Percentiles rank a stretch among this genome's conserved stretches.
Conservation (phyloP, 176 grass and related monocot genomes). For the Carex myosuroides region DNA sequence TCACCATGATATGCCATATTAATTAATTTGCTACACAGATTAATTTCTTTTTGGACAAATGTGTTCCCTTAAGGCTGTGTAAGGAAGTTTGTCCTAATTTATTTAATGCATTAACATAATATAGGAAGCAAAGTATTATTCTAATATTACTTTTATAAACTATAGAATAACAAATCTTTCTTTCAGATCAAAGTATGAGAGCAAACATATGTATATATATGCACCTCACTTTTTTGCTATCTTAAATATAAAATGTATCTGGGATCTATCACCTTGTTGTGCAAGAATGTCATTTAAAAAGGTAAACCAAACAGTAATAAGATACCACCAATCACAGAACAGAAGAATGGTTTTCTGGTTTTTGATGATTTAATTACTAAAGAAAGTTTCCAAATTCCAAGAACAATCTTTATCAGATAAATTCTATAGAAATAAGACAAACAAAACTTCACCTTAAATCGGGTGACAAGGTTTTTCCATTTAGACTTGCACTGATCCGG, state of each 20-base stretch:
- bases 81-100: background rate
- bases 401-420: background rate
- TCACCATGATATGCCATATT: background rate
- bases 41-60: background rate
- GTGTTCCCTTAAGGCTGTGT: background rate
- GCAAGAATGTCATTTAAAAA: background rate
- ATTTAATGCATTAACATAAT: background rate
- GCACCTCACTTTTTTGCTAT: background rate
- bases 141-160: background rate
- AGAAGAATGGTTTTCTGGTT: background rate
- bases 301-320: background rate
- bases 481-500: constrained; percentile 99
- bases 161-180: background rate
- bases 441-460: constrained; percentile 63
- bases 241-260: background rate
- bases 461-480: constrained; percentile 97
- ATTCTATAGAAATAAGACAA: background rate
- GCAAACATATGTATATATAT: background rate
- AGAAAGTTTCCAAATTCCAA: background rate
- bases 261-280: background rate
- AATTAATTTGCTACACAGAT: background rate
- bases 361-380: background rate
- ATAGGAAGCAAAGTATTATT: background rate
- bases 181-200: background rate
- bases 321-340: background rate